Evolutionary conservation across 1,284 basidiomycete genomes (phyloP).

Genomic region (Phylloporus gajari): DNA sequence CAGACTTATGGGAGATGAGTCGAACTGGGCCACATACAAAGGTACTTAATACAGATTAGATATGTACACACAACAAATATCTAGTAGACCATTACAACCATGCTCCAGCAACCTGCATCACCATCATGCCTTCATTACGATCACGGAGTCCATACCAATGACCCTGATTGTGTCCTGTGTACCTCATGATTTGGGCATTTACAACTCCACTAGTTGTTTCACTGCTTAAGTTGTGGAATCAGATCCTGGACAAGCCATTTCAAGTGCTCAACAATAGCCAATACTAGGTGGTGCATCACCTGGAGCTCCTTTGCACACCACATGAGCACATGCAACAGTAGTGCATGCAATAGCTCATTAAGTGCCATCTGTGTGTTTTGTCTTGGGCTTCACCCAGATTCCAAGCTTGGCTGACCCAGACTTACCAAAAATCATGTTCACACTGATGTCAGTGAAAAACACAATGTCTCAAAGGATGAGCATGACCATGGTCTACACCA

Average conservation of each 20-base stretch:
- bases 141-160: conserved; percentile 73
- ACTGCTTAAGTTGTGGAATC: conserved; percentile 70
- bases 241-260: conserved; percentile 71
- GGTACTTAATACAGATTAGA: too few species aligned
- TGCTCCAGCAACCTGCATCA: conserved; percentile 32
- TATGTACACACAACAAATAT: neutral
- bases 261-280: conserved; percentile 81
- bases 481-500: conserved; percentile 80
- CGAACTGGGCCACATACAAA: neutral
- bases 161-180: conserved; percentile 82
- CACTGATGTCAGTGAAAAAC: conserved; percentile 94
- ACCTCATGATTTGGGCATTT: conserved; percentile 49
- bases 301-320: conserved; percentile 51
- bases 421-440: conserved; percentile 88
- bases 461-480: conserved; percentile 85
- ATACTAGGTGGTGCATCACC: conserved; percentile 47
- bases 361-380: conserved; percentile 61
- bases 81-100: neutral
- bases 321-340: conserved; percentile 67
- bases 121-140: conserved; percentile 38
- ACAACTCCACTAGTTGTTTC: conserved; percentile 59
- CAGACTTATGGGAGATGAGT: neutral
- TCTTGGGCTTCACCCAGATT: conserved; percentile 22
- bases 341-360: conserved; percentile 53
- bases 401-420: conserved; percentile 1